A percentile compares a stretch with the other conserved stretches of the same genome.
phyloP scores from a whole-genome alignment of 2,329 filamentous ascomycete genomes.

The Fusarium pseudograminearum region DNA sequence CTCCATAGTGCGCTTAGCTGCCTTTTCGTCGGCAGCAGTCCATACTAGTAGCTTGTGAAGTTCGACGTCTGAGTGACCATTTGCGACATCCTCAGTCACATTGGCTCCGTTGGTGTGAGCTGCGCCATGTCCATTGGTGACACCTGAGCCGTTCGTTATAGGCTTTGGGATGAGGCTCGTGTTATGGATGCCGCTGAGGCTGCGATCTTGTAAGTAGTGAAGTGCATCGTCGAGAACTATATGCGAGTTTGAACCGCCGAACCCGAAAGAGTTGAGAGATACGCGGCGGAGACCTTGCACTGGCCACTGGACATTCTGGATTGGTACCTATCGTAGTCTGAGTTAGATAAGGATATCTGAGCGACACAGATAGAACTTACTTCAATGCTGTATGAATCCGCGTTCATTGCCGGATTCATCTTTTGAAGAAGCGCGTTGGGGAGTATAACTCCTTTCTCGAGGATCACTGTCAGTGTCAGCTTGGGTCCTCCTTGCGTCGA shows the following conservation, averaged over 20 bases:
- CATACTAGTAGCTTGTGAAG: conserved; percentile 54
- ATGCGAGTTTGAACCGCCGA: conserved; percentile 59
- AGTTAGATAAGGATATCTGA: too few relatives aligned
- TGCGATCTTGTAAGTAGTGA: conserved; percentile 9
- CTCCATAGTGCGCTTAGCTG: conserved; percentile 33
- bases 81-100: too few relatives aligned
- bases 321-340: not conserved
- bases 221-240: conserved; percentile 51
- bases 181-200: not conserved
- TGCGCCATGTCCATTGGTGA: not conserved
- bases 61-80: too few relatives aligned
- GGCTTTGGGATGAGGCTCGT: not conserved
- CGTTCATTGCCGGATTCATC: not conserved
- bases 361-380: not conserved
- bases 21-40: conserved; percentile 51
- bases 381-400: not conserved
- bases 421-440: conserved; percentile 4
- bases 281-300: not conserved
- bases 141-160: not conserved
- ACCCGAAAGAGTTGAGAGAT: conserved; percentile 61
- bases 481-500: too few relatives aligned
- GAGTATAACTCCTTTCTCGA: conserved; percentile 13
- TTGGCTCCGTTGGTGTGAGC: not conserved
- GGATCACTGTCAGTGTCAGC: conserved; percentile 3
- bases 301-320: conserved; percentile 8